Evolutionary conservation across 164 flowering plant species (phyloP).

Genomic region (Saururus chinensis): DNA sequence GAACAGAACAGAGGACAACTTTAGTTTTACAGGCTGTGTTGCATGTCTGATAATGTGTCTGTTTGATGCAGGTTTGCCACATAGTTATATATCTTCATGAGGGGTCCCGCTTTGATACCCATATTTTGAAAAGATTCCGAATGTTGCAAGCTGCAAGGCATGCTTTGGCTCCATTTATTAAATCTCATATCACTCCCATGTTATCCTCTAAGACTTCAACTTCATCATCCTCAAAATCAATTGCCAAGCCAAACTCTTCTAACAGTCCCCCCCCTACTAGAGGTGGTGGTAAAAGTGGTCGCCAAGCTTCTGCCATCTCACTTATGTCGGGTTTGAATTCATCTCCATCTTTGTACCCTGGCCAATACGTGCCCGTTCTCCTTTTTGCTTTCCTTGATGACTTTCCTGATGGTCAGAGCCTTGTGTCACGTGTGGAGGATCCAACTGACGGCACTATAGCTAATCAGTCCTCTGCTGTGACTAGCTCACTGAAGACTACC

Average conservation of each 20-base stretch:
- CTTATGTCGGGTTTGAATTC: slow-evolving; percentile 78
- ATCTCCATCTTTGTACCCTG: slow-evolving; percentile 67
- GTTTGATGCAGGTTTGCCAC: slow-evolving; percentile 79
- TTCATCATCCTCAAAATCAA: slow-evolving; percentile 33
- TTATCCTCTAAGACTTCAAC: slow-evolving; percentile 25
- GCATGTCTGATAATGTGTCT: neutral
- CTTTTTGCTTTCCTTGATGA: slow-evolving; percentile 85
- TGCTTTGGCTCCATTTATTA: slow-evolving; percentile 47
- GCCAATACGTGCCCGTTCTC: slow-evolving; percentile 72
- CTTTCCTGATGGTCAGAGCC: slow-evolving; percentile 30
- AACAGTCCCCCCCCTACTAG: slow-evolving; percentile 50
- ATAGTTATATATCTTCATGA: slow-evolving; percentile 65
- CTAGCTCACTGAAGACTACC: slow-evolving; percentile 33
- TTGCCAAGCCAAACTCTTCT: slow-evolving; percentile 14
- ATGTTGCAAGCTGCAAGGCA: slow-evolving; percentile 81
- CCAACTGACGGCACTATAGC: slow-evolving; percentile 26
- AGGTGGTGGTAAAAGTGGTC: slow-evolving; percentile 32
- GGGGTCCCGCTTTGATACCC: slow-evolving; percentile 72
- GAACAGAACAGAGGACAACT: neutral
- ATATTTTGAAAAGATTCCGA: slow-evolving; percentile 55
- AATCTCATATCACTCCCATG: slow-evolving; percentile 32
- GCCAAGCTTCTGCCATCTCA: slow-evolving; percentile 52
- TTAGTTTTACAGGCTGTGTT: neutral
- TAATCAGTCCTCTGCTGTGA: slow-evolving; percentile 33
- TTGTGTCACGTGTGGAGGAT: slow-evolving; percentile 35